phyloP scores from a whole-genome alignment of 148 eudicot species.

The Heliamphora exappendiculata region DNA sequence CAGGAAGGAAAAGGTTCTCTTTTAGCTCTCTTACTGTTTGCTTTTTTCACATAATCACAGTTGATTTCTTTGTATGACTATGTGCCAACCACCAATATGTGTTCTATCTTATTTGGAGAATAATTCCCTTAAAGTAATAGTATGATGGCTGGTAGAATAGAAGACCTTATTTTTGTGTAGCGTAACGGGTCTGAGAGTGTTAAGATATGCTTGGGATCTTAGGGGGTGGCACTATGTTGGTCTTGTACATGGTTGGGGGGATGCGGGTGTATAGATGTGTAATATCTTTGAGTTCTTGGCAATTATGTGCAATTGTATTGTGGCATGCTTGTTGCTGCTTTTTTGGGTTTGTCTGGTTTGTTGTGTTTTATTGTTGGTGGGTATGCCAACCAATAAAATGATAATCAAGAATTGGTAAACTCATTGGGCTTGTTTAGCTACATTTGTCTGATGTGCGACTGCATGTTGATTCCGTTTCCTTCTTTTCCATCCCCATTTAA shows the following conservation, averaged over 20 bases:
- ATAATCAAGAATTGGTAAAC: too few relatives aligned
- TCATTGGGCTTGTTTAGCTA: too few relatives aligned
- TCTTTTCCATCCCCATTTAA: too few relatives aligned
- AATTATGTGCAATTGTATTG: too few relatives aligned
- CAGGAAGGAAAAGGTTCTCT: conserved; percentile 28
- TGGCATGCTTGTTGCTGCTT: too few relatives aligned
- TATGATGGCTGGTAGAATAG: background rate
- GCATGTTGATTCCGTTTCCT: too few relatives aligned
- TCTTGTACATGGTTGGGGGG: background rate
- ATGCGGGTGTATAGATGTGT: background rate
- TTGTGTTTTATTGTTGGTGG: too few relatives aligned
- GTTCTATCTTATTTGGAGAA: background rate
- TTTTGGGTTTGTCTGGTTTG: too few relatives aligned
- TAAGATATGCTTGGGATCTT: background rate
- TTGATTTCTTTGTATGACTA: background rate
- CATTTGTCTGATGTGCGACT: too few relatives aligned
- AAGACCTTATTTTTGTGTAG: background rate
- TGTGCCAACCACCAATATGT: background rate
- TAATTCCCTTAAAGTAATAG: background rate
- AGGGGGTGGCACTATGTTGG: background rate
- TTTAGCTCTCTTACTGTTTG: background rate
- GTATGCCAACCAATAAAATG: too few relatives aligned
- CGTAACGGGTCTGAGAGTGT: background rate
- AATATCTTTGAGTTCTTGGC: too few relatives aligned
- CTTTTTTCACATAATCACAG: background rate